A percentile compares a stretch with the other conserved stretches of the same genome.
phyloP scores from a whole-genome alignment of 2,329 filamentous ascomycete species.

The Dothideomycetes sp. region DNA sequence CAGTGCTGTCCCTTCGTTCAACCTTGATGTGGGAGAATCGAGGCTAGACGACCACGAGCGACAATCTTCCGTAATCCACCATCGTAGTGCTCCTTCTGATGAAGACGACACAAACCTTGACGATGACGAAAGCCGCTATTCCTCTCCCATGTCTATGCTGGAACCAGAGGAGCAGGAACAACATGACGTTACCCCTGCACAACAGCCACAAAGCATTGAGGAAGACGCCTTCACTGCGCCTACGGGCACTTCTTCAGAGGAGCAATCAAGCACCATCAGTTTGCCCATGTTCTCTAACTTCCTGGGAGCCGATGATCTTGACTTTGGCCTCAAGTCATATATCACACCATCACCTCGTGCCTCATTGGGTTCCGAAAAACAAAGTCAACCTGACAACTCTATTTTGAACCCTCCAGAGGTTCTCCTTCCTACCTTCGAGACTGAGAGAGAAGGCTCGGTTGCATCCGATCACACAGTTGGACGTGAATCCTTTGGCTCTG shows the following conservation, averaged over 20 bases:
- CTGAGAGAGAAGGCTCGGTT: slow-evolving; percentile 17
- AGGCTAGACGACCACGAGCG: slow-evolving; percentile 32
- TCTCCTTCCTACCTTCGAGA: slow-evolving; percentile 19
- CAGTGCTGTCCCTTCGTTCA: slow-evolving; percentile 50
- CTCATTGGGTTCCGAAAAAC: not conserved
- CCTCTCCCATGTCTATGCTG: slow-evolving; percentile 20
- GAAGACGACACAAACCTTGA: slow-evolving; percentile 27
- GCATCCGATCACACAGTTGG: slow-evolving; percentile 10
- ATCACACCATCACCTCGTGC: slow-evolving; percentile 29
- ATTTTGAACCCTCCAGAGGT: slow-evolving; percentile 5
- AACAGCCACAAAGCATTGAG: slow-evolving; percentile 13
- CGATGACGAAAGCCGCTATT: slow-evolving; percentile 46
- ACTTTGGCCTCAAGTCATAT: slow-evolving; percentile 47
- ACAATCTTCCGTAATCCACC: slow-evolving; percentile 48
- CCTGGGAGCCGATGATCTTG: slow-evolving; percentile 42
- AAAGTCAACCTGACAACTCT: not conserved
- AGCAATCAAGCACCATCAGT: slow-evolving; percentile 27
- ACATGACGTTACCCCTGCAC: not conserved
- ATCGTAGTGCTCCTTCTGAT: slow-evolving; percentile 39
- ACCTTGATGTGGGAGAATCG: slow-evolving; percentile 24
- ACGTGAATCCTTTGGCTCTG: slow-evolving; percentile 10
- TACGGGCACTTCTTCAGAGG: slow-evolving; percentile 1
- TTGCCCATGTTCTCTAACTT: slow-evolving; percentile 43
- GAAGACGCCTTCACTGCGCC: slow-evolving; percentile 10
- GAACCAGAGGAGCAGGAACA: slow-evolving; percentile 8